These are phyloP conservation scores for Neocatenulostroma microsporum DNA, from an alignment of 2,329 filamentous ascomycete genomes.

Conservation along the genomic window DNA sequence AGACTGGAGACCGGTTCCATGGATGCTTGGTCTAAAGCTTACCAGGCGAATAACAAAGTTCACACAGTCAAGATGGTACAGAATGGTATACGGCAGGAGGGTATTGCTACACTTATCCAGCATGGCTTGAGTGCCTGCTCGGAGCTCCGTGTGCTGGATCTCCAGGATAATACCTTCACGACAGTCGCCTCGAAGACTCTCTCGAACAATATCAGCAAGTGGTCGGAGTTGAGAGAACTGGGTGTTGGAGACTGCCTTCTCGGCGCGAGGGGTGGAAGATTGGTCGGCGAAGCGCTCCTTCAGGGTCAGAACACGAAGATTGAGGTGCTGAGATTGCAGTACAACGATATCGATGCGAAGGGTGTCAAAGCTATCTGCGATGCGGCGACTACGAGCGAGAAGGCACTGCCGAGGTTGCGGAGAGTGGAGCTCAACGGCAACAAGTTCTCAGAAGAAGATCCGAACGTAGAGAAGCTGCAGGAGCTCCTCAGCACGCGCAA, in stretches of 20 bases:
- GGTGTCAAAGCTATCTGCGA: constrained; percentile 64
- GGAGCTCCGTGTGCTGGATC: constrained; percentile 67
- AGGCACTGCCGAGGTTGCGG: constrained; percentile 63
- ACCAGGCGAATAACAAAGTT: constrained; percentile 69
- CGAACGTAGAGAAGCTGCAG: constrained; percentile 59
- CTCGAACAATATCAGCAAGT: constrained; percentile 63
- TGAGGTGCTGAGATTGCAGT: constrained; percentile 76
- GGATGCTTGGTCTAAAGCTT: constrained; percentile 86
- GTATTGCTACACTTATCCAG: constrained; percentile 71
- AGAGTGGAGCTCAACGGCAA: constrained; percentile 94
- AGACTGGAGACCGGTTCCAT: constrained; percentile 93
- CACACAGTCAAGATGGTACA: constrained; percentile 94
- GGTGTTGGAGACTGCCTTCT: constrained; percentile 85
- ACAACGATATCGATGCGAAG: constrained; percentile 81
- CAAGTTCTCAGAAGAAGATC: constrained; percentile 82
- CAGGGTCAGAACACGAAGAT: constrained; percentile 71
- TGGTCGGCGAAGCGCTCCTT: constrained; percentile 64
- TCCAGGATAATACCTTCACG: constrained; percentile 95
- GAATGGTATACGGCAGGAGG: constrained; percentile 92
- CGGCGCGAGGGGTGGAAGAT: constrained; percentile 64
- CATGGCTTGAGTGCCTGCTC: constrained; percentile 67
- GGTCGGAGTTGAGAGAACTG: constrained; percentile 70
- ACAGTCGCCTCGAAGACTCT: constrained; percentile 69
- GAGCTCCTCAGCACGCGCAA: constrained; percentile 54
- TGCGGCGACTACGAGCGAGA: constrained; percentile 52